Percentiles rank a stretch among this genome's conserved stretches.
Evolutionary conservation across 306 rosid genomes (phyloP).

Genomic region (Rosa lucieae): DNA sequence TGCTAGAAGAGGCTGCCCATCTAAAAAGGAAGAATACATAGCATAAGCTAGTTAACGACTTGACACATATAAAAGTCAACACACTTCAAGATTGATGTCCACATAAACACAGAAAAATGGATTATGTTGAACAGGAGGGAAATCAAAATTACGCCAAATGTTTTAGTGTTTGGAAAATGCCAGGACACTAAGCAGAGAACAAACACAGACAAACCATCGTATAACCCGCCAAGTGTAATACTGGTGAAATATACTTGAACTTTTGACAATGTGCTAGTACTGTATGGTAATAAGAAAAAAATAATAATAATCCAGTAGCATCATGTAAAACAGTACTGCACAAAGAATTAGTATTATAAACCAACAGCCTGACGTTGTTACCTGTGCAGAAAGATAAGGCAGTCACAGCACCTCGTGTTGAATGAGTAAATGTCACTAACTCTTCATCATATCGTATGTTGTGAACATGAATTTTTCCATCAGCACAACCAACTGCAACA

Average conservation of each 20-base stretch:
- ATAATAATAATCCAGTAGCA: neutral
- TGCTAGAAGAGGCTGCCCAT: conserved; percentile 72
- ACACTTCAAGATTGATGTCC: neutral
- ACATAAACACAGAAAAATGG: neutral
- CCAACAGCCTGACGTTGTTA: conserved; percentile 9
- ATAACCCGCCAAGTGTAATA: too few relatives aligned
- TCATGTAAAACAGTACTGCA: neutral
- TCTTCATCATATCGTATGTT: conserved; percentile 25
- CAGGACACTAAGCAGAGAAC: too few relatives aligned
- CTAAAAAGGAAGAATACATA: conserved; percentile 41
- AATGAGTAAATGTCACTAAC: conserved; percentile 66
- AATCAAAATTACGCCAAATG: neutral
- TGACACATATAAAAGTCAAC: neutral
- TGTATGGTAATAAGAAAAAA: neutral
- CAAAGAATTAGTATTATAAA: neutral
- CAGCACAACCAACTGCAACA: conserved; percentile 88
- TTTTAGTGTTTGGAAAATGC: neutral
- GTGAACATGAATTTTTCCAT: conserved; percentile 79
- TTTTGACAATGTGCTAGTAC: neutral
- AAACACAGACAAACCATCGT: too few relatives aligned
- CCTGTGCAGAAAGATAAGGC: conserved; percentile 91
- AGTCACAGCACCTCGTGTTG: conserved; percentile 87
- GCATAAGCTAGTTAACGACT: neutral
- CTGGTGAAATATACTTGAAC: neutral
- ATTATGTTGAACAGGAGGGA: neutral